Conservation (phyloP, 2,329 filamentous ascomycete genomes). For the Talaromyces sp. region DNA sequence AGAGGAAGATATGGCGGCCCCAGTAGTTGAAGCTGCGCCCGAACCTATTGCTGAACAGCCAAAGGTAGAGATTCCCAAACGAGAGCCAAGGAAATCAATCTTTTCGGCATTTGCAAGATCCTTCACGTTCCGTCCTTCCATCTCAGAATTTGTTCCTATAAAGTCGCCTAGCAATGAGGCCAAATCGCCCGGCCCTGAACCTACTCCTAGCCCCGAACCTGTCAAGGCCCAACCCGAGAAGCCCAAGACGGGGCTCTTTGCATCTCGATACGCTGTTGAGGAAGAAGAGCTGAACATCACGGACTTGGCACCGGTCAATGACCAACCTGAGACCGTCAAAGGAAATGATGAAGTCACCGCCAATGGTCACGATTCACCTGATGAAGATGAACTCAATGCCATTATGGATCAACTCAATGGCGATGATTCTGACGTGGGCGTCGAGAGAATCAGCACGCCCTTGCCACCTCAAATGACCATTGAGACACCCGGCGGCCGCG, state of each 20-base stretch:
- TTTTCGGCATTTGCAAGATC: conserved; percentile 68
- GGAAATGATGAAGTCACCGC: conserved; percentile 6
- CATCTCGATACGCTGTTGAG: conserved; percentile 33
- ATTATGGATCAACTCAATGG: conserved; percentile 84
- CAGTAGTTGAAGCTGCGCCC: conserved; percentile 16
- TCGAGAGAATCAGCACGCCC: conserved; percentile 57
- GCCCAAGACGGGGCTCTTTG: conserved; percentile 28
- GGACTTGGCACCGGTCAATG: conserved; percentile 5
- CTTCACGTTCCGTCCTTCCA: conserved; percentile 53
- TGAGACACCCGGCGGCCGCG: conserved; percentile 45
- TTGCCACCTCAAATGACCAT: conserved; percentile 25
- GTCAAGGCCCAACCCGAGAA: conserved; percentile 20
- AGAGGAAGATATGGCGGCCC: conserved; percentile 15
- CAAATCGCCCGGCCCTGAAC: not conserved
- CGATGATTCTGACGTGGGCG: conserved; percentile 67
- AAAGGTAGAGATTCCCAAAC: conserved; percentile 28
- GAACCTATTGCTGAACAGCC: conserved; percentile 23
- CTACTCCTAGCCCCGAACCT: conserved; percentile 21
- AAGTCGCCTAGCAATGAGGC: conserved; percentile 13
- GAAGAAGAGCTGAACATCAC: conserved; percentile 9
- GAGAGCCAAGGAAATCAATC: conserved; percentile 46
- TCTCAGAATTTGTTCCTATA: conserved; percentile 29
- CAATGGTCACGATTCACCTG: conserved; percentile 31
- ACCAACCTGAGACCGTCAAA: conserved; percentile 17
- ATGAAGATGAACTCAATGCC: conserved; percentile 74